Conservation (phyloP, 768 basidiomycete species). For the Piloderma croceum region DNA sequence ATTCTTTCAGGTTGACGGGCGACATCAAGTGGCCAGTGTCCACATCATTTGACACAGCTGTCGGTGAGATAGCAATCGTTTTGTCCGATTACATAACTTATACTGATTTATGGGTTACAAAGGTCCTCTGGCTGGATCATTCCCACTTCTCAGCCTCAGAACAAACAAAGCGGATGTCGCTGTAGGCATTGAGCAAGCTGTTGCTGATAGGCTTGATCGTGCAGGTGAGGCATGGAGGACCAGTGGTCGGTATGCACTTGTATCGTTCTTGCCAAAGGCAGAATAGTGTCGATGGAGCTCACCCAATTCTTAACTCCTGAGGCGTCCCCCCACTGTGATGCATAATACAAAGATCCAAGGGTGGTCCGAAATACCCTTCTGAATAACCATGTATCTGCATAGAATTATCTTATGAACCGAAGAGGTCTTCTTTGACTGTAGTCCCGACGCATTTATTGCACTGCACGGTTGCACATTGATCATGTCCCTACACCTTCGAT, state of each 20-base stretch:
- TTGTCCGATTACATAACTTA: neutral
- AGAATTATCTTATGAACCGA: too few species aligned
- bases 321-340: too few species aligned
- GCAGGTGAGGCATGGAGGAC: slow-evolving; percentile 68
- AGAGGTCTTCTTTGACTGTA: too few species aligned
- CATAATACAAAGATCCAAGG: too few species aligned
- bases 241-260: slow-evolving; percentile 61
- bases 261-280: too few species aligned
- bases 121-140: slow-evolving; percentile 76
- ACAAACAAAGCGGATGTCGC: slow-evolving; percentile 96
- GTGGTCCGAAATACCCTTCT: too few species aligned
- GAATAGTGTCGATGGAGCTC: too few species aligned
- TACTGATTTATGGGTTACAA: neutral
- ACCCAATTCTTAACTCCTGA: too few species aligned
- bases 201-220: slow-evolving; percentile 62
- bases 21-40: slow-evolving; percentile 85
- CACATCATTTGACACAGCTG: slow-evolving; percentile 65
- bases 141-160: slow-evolving; percentile 78
- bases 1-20: slow-evolving; percentile 64
- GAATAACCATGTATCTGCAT: too few species aligned
- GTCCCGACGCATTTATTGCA: too few species aligned
- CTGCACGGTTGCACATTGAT: too few species aligned
- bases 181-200: slow-evolving; percentile 68
- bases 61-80: slow-evolving; percentile 43
- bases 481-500: too few species aligned